These are phyloP conservation scores for Kodamaea hsintzibuensis DNA, from an alignment of 805 yeast genomes.

Conservation along the genomic window DNA sequence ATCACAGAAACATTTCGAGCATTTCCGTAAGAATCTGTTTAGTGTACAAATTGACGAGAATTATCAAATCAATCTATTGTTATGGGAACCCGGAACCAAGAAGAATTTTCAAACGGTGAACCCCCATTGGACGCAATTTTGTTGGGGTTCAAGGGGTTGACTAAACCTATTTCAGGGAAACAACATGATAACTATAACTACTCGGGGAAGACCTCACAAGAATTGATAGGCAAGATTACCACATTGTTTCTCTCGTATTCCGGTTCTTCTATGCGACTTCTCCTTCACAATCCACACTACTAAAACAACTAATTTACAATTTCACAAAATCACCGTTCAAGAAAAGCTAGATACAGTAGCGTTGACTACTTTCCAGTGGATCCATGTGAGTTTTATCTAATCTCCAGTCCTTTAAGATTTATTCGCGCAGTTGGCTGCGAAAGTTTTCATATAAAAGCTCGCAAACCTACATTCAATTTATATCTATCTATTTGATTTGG, in stretches of 20 bases:
- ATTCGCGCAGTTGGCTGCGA: not conserved
- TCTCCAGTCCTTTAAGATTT: too few species aligned
- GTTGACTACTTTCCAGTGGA: not conserved
- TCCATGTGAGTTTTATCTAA: not conserved
- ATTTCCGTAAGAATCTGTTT: too few species aligned
- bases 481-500: conserved; percentile 12
- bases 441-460: not conserved
- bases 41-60: not conserved
- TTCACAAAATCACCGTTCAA: not conserved
- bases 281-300: not conserved
- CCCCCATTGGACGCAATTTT: not conserved
- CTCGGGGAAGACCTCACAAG: too few species aligned
- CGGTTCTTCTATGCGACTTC: not conserved
- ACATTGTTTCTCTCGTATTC: not conserved
- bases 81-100: not conserved
- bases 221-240: too few species aligned
- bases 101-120: not conserved
- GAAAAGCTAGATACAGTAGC: not conserved
- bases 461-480: not conserved
- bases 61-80: not conserved
- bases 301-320: not conserved
- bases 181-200: too few species aligned
- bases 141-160: not conserved
- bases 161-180: not conserved
- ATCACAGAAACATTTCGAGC: too few species aligned